Percentiles rank a stretch among this genome's conserved stretches.
Evolutionary conservation across 345 rosid species (phyloP).

Genomic region (Corchorus capsularis): DNA sequence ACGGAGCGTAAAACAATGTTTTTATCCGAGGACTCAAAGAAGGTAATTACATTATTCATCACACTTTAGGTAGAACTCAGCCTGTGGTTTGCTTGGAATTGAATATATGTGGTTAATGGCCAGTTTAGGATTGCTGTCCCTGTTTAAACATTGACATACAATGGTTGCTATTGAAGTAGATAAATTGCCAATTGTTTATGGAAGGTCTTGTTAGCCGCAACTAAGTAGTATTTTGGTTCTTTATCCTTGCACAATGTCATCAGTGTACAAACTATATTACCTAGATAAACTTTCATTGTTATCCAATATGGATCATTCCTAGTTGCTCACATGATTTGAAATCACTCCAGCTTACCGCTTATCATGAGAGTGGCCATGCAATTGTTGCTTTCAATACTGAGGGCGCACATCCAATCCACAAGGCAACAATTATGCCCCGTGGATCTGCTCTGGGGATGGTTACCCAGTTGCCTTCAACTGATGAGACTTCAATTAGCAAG

Average conservation of each 20-base stretch:
- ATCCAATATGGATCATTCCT: background rate
- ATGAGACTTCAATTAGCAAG: constrained; percentile 95
- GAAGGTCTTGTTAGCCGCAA: too few species aligned
- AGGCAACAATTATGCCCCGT: constrained; percentile 97
- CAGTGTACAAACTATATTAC: background rate
- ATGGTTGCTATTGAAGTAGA: background rate
- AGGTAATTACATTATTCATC: constrained; percentile 48
- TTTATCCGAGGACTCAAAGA: constrained; percentile 93
- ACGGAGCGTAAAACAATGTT: constrained; percentile 97
- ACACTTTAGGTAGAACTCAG: background rate
- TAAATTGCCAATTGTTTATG: too few species aligned
- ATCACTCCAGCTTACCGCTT: constrained; percentile 81
- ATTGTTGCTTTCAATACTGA: constrained; percentile 87
- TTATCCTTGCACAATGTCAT: background rate
- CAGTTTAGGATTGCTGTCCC: background rate
- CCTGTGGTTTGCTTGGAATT: background rate
- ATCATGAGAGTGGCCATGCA: constrained; percentile 99
- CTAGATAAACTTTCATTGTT: background rate
- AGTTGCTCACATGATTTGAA: constrained; percentile 13
- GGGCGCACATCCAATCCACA: constrained; percentile 96
- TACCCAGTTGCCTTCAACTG: constrained; percentile 93
- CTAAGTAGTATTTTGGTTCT: too few species aligned
- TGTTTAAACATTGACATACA: background rate
- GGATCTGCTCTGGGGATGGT: constrained; percentile 99
- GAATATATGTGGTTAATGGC: too few species aligned